Evolutionary conservation across 2,329 filamentous ascomycete species (phyloP).

Genomic region (Ceratocystis harringtonii): DNA sequence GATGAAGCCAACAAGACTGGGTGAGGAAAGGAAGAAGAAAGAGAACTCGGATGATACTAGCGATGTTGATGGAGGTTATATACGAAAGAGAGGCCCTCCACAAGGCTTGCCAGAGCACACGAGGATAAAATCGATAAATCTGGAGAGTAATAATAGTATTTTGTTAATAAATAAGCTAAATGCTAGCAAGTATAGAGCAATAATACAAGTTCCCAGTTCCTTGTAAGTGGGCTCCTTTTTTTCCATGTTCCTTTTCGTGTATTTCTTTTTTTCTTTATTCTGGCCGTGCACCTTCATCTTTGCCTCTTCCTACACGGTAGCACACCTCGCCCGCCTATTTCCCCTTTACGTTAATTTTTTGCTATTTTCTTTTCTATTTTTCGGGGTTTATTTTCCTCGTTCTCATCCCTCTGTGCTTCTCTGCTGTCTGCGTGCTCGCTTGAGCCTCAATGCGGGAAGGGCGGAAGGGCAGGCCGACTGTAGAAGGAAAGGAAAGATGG

Average conservation of each 20-base stretch:
- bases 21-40: slow-evolving; percentile 2
- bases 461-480: background rate
- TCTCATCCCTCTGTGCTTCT: background rate
- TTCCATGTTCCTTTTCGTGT: background rate
- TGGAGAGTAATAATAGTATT: background rate
- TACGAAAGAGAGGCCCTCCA: background rate
- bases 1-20: slow-evolving; percentile 16
- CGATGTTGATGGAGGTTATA: slow-evolving; percentile 3
- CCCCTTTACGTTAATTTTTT: background rate
- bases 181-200: background rate
- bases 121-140: background rate
- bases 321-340: background rate
- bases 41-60: background rate
- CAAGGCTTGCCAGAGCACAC: background rate
- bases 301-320: background rate
- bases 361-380: background rate
- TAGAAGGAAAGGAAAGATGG: background rate
- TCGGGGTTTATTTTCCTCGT: background rate
- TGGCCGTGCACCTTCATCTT: background rate
- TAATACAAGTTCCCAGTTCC: background rate
- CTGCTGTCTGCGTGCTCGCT: background rate
- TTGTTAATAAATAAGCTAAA: background rate
- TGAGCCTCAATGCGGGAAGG: background rate
- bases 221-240: background rate
- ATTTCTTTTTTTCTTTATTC: background rate